These are phyloP conservation scores for Calonectria leucothoes DNA, from an alignment of 2,329 filamentous ascomycete species.

Conservation along the genomic window DNA sequence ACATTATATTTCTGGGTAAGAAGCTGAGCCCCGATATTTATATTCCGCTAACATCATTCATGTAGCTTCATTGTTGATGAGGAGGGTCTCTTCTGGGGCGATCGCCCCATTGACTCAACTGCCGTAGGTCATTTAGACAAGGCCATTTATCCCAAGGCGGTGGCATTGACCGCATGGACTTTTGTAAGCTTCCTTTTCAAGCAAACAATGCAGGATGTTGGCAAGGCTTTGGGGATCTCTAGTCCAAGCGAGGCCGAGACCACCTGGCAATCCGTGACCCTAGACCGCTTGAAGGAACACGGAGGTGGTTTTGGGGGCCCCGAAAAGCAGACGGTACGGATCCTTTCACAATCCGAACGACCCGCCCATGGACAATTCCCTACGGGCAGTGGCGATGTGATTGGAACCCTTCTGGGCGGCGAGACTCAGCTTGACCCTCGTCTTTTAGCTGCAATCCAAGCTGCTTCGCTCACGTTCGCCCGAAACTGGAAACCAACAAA, in stretches of 20 bases:
- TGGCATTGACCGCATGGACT: conserved; percentile 63
- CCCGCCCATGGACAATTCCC: conserved; percentile 38
- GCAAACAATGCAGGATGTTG: conserved; percentile 57
- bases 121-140: conserved; percentile 58
- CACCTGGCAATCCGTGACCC: conserved; percentile 46
- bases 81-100: conserved; percentile 60
- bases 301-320: conserved; percentile 33
- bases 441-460: conserved; percentile 46
- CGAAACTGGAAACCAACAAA: conserved; percentile 60
- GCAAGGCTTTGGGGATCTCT: conserved; percentile 58
- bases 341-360: conserved; percentile 39
- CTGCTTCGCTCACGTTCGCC: conserved; percentile 49
- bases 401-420: conserved; percentile 41
- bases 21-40: not conserved
- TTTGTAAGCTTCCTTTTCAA: conserved; percentile 61
- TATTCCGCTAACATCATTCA: conserved; percentile 33
- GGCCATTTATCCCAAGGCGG: conserved; percentile 65
- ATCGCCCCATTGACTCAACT: conserved; percentile 60
- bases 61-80: conserved; percentile 62
- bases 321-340: conserved; percentile 37
- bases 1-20: conserved; percentile 70
- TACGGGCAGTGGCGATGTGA: conserved; percentile 37
- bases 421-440: conserved; percentile 50
- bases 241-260: conserved; percentile 39
- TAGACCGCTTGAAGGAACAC: conserved; percentile 44